Percentiles rank a stretch among this genome's conserved stretches.
Evolutionary conservation across 2,329 filamentous ascomycete species (phyloP).

Genomic region (Talaromyces albobiverticillius): DNA sequence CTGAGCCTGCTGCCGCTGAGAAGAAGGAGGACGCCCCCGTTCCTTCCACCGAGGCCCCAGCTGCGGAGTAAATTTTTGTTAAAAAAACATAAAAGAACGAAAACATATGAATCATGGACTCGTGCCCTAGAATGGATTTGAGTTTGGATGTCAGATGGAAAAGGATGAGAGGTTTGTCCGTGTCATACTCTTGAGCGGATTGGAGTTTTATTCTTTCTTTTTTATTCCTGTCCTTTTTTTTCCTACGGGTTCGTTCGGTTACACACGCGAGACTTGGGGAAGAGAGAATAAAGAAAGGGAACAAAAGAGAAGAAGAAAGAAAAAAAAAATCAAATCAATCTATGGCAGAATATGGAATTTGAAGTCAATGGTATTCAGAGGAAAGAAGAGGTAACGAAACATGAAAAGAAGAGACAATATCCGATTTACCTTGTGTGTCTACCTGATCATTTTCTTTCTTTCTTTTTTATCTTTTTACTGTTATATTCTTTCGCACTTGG

Average conservation of each 20-base stretch:
- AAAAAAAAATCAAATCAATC: neutral
- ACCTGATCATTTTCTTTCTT: neutral
- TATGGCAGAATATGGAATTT: conserved; percentile 7
- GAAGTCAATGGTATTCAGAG: neutral
- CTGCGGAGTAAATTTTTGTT: conserved; percentile 39
- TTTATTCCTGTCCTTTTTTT: conserved; percentile 19
- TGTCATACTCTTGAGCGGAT: conserved; percentile 15
- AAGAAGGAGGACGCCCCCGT: conserved; percentile 43
- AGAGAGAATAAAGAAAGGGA: conserved; percentile 1
- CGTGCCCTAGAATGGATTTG: conserved; percentile 16
- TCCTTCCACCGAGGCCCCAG: conserved; percentile 38
- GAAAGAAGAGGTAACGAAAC: conserved; percentile 13
- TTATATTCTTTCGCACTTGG: neutral
- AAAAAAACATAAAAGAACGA: conserved; percentile 27
- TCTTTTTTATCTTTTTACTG: neutral
- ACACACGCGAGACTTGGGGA: conserved; percentile 10
- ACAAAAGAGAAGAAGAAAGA: neutral
- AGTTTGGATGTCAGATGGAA: conserved; percentile 17
- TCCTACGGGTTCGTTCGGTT: conserved; percentile 16
- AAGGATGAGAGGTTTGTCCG: conserved; percentile 14
- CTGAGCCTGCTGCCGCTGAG: conserved; percentile 45
- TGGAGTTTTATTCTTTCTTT: conserved; percentile 18
- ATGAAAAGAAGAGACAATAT: conserved; percentile 8
- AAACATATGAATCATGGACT: conserved; percentile 14
- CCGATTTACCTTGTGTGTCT: neutral